Evolutionary conservation across 768 basidiomycete genomes (phyloP).

Genomic region (Amanita rimosa): DNA sequence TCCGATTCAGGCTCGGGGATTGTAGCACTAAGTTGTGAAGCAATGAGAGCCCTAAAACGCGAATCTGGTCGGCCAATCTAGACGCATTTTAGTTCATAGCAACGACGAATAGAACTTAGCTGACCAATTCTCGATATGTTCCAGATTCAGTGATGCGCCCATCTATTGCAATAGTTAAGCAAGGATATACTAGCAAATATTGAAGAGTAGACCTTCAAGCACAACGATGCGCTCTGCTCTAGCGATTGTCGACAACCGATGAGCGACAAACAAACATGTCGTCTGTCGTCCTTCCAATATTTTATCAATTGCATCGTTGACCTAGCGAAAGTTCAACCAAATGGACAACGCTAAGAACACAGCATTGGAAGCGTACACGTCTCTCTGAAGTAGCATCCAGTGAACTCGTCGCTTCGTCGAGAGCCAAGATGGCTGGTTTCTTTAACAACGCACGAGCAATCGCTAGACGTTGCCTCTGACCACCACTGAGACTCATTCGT

Average conservation of each 20-base stretch:
- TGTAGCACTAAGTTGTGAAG: conserved; percentile 66
- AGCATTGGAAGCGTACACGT: conserved; percentile 31
- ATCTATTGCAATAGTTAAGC: conserved; percentile 23
- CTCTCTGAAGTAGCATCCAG: conserved; percentile 85
- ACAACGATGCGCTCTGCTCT: conserved; percentile 86
- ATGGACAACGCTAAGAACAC: background rate
- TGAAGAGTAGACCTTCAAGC: conserved; percentile 48
- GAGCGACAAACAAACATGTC: conserved; percentile 84
- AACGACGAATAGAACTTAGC: conserved; percentile 12
- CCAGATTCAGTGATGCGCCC: conserved; percentile 78
- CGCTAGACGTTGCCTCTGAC: conserved; percentile 72
- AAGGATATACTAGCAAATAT: background rate
- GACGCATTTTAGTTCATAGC: background rate
- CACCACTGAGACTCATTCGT: conserved; percentile 61
- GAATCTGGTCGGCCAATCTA: conserved; percentile 62
- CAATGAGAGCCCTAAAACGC: conserved; percentile 81
- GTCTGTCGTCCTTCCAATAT: conserved; percentile 72
- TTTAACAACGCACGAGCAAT: conserved; percentile 83
- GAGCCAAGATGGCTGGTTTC: conserved; percentile 76
- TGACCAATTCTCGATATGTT: conserved; percentile 65
- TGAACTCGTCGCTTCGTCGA: conserved; percentile 87
- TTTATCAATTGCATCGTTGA: conserved; percentile 86
- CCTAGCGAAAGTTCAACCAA: conserved; percentile 23
- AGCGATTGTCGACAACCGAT: conserved; percentile 83
- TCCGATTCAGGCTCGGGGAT: conserved; percentile 13